Conservation (phyloP, 2,329 filamentous ascomycete genomes). For the Colletotrichum siamense region DNA sequence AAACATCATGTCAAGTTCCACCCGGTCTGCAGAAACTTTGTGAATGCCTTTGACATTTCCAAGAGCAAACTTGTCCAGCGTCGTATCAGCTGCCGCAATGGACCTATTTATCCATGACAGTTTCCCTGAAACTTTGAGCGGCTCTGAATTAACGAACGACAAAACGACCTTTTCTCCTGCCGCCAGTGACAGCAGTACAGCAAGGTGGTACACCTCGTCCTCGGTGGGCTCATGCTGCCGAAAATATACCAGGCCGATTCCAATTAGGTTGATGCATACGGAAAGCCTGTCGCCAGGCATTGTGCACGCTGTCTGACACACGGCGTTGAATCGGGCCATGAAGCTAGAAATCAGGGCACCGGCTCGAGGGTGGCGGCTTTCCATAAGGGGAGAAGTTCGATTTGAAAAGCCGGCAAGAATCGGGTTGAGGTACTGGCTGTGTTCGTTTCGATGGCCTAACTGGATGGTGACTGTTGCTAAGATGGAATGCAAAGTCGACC, state of each 20-base stretch:
- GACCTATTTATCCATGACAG: not conserved
- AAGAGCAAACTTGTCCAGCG: not conserved
- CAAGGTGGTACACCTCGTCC: not conserved
- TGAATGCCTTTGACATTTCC: not conserved
- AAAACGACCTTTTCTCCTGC: not conserved
- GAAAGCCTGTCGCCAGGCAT: not conserved
- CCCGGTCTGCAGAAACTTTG: not conserved
- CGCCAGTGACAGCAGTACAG: not conserved
- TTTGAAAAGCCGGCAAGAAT: constrained; percentile 1
- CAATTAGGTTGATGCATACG: constrained; percentile 3
- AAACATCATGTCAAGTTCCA: not conserved
- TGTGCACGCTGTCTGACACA: not conserved
- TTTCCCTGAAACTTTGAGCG: not conserved
- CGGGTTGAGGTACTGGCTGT: not conserved
- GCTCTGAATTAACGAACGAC: not conserved
- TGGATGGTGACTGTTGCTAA: not conserved
- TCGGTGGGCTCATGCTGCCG: not conserved
- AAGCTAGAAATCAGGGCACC: not conserved
- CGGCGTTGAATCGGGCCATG: constrained; percentile 5
- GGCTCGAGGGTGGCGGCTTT: not conserved
- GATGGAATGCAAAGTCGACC: not conserved
- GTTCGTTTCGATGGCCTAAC: not conserved
- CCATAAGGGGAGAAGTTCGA: not conserved
- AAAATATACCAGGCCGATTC: not conserved
- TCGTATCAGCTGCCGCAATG: not conserved